Evolutionary conservation across 2,329 filamentous ascomycete species (phyloP), one percentile per base, ranked within the genome.

Genomic region (Ambrosiella xylebori): DNA sequence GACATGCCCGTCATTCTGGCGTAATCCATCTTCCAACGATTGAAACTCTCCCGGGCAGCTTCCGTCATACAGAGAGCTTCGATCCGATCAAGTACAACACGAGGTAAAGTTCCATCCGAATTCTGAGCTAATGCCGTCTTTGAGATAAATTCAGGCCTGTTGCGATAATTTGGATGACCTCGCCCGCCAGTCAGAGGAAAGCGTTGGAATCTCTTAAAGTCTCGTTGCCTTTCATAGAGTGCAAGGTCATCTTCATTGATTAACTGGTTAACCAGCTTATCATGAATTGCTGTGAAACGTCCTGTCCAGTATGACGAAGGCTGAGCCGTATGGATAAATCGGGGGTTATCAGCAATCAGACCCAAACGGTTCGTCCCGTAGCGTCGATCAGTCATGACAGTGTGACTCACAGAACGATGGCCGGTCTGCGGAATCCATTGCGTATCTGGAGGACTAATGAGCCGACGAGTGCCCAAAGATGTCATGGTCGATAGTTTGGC

Each of bases 271-370:
- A 58, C 59, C 35, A 58, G 45, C 13, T 44, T 73, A 66, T 84
- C 80, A 55, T 76, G 71, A 0, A 83, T 67, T 1, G 77, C 69
- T 55, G 74, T 69, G 64, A 84, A 82, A 44, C 82, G 77, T 15
- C 82, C 82, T 9, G 74, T 71, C 82, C 82, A 85, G 66, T 82
- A 84, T 2, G 71, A 66, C 1, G 74, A 72, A 5, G 73, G 68
- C 63, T 77, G 73, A 1, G 75, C 71, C 0, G 65, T 68, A 55
- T 65, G 65, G 12, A 80, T 66, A 1, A 67, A 65, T 1, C 63
- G 63, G 1, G 64, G 65, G 8, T 69, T 62, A 37, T 62, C 39
- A 12, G 52, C 35, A 40, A 40, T 11, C 11, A 51, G 47, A 51
- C 17, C 35, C 19, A 36, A n/a, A 11, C 19, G 27, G 19, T 1